phyloP scores from a whole-genome alignment of 345 rosid genomes.

The Eucalyptus leucophloia region DNA sequence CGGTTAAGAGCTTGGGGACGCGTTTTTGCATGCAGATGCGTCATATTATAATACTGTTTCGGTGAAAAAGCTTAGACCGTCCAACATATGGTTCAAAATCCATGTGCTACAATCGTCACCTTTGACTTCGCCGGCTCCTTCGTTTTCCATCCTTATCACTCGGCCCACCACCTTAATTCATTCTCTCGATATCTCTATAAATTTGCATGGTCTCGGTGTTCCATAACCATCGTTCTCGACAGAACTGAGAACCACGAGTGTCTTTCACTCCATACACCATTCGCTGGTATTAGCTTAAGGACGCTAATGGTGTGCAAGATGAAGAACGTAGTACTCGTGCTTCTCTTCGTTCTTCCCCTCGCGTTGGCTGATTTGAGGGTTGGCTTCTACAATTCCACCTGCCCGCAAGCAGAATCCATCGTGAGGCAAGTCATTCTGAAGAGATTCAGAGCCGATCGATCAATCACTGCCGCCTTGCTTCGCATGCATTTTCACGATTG shows the following conservation, averaged over 20 bases:
- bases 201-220: neutral
- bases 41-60: neutral
- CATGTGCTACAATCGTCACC: neutral
- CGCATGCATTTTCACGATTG: constrained; percentile 91
- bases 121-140: neutral
- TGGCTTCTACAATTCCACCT: constrained; percentile 41
- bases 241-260: neutral
- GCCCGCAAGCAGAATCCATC: constrained; percentile 61
- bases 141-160: neutral
- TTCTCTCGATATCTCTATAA: neutral
- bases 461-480: constrained; percentile 58
- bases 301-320: neutral
- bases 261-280: neutral
- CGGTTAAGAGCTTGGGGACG: neutral
- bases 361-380: constrained; percentile 22
- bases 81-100: neutral
- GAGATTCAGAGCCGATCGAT: constrained; percentile 19
- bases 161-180: neutral
- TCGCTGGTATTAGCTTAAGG: neutral
- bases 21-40: neutral
- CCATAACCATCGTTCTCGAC: neutral
- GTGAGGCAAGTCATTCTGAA: constrained; percentile 18
- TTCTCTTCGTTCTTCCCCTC: neutral
- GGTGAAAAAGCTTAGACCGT: neutral
- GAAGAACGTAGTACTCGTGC: neutral